Conservation (phyloP, 352 stramenopile species). For the Peronospora belbahrii region DNA sequence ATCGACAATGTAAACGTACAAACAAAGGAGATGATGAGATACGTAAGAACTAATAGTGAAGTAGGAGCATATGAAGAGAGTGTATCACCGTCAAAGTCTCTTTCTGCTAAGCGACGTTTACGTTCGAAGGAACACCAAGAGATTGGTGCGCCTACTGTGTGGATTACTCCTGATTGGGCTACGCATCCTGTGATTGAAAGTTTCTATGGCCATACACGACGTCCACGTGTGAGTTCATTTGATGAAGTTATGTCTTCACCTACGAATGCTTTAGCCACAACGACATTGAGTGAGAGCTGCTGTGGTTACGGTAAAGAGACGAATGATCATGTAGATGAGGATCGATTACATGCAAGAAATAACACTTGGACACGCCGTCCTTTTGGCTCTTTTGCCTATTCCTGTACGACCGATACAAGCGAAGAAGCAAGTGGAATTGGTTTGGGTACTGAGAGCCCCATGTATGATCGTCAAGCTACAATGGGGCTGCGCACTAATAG, state of each 20-base stretch:
- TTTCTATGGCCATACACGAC: conserved; percentile 54
- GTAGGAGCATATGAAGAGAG: too few species aligned
- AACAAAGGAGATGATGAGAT: too few species aligned
- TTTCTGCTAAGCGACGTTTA: conserved; percentile 5
- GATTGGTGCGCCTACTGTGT: conserved; percentile 45
- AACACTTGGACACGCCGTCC: conserved; percentile 13
- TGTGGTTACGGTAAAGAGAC: conserved; percentile 35
- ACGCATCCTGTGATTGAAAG: conserved; percentile 71
- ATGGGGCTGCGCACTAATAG: conserved; percentile 3
- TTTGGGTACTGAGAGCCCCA: conserved; percentile 14
- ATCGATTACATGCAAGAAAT: not conserved
- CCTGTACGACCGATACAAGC: conserved; percentile 62
- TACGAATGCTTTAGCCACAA: conserved; percentile 42
- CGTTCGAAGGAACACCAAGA: conserved; percentile 14
- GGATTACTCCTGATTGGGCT: conserved; percentile 64
- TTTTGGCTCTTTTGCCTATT: conserved; percentile 57
- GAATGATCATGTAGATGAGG: conserved; percentile 12
- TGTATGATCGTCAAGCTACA: conserved; percentile 13
- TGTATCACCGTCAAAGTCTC: conserved; percentile 6
- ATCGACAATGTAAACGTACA: too few species aligned
- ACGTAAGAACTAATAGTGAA: too few species aligned
- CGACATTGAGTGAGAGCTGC: conserved; percentile 52
- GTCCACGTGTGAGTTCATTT: conserved; percentile 58
- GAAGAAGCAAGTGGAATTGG: conserved; percentile 28
- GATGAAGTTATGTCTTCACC: conserved; percentile 79